Base-by-base conservation (phyloP, 2,329 filamentous ascomycete genomes). In the Penicillium psychrosexuale region DNA sequence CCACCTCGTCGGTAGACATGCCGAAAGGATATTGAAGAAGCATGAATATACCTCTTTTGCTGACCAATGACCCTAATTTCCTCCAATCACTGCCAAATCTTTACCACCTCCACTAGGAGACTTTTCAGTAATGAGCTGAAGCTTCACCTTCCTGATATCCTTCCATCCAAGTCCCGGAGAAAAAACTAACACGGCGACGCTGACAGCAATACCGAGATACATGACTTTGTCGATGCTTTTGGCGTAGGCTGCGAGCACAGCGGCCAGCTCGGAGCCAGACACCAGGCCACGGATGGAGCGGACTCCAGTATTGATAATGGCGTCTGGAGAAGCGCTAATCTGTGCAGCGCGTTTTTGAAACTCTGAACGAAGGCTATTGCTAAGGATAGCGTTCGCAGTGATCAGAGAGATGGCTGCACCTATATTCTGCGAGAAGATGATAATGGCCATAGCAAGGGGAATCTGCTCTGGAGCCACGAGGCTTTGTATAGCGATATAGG, bases 391-490 rank as follows among this genome's bases (percentile, higher is more conserved):
- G 24, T 68, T 66, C 24, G 66, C 67, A 8, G 70, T 56, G 5
- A 70, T 62, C 13, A 72, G 59, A 37, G 61, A 68, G 7, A 69
- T 60, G 0, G 73, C 64, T 3, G 53, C 66, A 15, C 68, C 63
- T 4, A 76, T 62, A 47, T 71, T 72, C 50, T 75, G 72, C 42
- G 55, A 57, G 45, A 69, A 69, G 17, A 69, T 65, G 17, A 70
- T 43, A 43, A 70, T 62, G 6, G 65, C 60, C 64, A 69, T 69
- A 38, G 61, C 68, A 3, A 56, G 51, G 19, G 68, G 44, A 46
- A 69, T 67, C 44, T 68, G 62, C 15, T 52, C 48, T 5, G 62
- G 24, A 3, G 36, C 11, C 7, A 70, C 63, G 19, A 63, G 55
- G 47, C 61, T 65, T 60, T 68, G 66, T 19, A 69, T 60, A 8